These are phyloP conservation scores for Syzygium aqueum DNA, from an alignment of 345 rosid species.

Conservation along the genomic window DNA sequence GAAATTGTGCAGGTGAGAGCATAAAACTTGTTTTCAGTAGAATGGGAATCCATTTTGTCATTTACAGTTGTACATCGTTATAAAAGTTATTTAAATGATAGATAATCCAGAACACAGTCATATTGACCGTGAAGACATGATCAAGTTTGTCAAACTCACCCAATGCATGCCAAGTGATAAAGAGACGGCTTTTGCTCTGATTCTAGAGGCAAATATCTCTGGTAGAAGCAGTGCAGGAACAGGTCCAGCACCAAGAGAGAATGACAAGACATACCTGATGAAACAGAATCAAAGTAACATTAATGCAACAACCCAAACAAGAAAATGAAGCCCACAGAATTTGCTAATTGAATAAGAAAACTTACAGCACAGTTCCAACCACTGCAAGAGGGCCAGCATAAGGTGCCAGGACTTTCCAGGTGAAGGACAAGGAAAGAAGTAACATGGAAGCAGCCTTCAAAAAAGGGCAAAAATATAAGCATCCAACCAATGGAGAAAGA, in stretches of 20 bases:
- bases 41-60: not conserved
- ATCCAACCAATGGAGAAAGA: not conserved
- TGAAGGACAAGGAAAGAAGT: slow-evolving; percentile 86
- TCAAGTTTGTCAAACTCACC: slow-evolving; percentile 34
- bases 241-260: slow-evolving; percentile 99
- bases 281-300: slow-evolving; percentile 2
- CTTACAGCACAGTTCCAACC: slow-evolving; percentile 95
- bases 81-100: not conserved
- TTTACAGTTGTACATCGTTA: not conserved
- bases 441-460: slow-evolving; percentile 84
- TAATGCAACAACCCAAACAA: not conserved
- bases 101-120: not conserved
- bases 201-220: slow-evolving; percentile 93
- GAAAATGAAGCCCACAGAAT: not conserved
- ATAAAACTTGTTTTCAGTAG: not conserved
- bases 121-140: not conserved
- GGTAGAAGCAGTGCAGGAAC: slow-evolving; percentile 99
- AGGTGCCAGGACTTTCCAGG: slow-evolving; percentile 89
- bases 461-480: not conserved
- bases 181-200: slow-evolving; percentile 95
- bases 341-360: not conserved
- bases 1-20: not conserved
- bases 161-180: slow-evolving; percentile 95
- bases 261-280: slow-evolving; percentile 82
- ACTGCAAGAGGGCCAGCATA: slow-evolving; percentile 91